Conservation (phyloP, 73 alveolate genomes). For the Strombidium stylifer region DNA sequence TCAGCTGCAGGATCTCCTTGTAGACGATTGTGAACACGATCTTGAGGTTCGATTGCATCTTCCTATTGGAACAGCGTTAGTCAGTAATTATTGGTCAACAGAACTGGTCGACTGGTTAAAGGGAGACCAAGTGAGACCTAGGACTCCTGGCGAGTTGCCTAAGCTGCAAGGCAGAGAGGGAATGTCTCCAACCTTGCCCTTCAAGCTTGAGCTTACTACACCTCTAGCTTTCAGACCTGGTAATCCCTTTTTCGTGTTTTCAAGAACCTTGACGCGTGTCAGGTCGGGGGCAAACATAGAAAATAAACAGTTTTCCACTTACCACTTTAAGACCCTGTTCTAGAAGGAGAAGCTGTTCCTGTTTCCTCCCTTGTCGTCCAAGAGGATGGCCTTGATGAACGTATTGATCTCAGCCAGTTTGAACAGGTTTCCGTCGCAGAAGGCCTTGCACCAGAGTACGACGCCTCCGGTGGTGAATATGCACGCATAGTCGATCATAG, state of each 20-base stretch:
- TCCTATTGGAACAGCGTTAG: too few relatives aligned
- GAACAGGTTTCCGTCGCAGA: constrained; percentile 38
- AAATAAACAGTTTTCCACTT: constrained; percentile 50
- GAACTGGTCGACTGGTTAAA: too few relatives aligned
- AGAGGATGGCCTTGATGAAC: constrained; percentile 72
- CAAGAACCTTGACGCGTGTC: too few relatives aligned
- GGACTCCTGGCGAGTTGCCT: too few relatives aligned
- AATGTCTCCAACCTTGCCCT: too few relatives aligned
- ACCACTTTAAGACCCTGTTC: constrained; percentile 82
- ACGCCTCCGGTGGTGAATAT: constrained; percentile 93
- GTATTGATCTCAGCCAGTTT: constrained; percentile 66
- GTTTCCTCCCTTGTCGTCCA: constrained; percentile 78
- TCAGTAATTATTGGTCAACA: too few relatives aligned
- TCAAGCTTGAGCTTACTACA: too few relatives aligned
- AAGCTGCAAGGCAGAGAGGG: too few relatives aligned
- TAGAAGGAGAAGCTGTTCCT: constrained; percentile 53
- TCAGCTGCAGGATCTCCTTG: constrained; percentile 70
- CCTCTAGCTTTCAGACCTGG: too few relatives aligned
- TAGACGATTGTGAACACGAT: constrained; percentile 80
- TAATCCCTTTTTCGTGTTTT: too few relatives aligned
- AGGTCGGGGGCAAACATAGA: too few relatives aligned
- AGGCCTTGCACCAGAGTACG: constrained; percentile 84
- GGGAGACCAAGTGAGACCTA: too few relatives aligned
- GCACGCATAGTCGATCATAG: constrained; percentile 85
- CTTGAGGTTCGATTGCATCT: constrained; percentile 71